Evolutionary conservation across 768 basidiomycete species (phyloP).

Genomic region (Agaricus blazei): DNA sequence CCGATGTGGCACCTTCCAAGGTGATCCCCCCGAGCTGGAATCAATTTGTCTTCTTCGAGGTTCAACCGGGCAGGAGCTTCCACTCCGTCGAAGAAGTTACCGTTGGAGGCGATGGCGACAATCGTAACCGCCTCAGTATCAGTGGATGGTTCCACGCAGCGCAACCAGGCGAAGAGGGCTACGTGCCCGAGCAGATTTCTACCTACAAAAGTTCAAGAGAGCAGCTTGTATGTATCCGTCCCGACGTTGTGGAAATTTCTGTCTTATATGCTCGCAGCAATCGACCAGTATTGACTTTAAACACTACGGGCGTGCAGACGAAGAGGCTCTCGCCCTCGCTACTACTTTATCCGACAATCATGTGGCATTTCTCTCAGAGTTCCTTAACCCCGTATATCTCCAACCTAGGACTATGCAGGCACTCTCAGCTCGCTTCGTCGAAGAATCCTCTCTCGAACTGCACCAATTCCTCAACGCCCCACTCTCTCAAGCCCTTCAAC

Average conservation of each 20-base stretch:
- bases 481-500: slow-evolving; percentile 64
- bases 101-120: slow-evolving; percentile 69
- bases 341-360: slow-evolving; percentile 52
- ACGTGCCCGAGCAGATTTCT: slow-evolving; percentile 44
- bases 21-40: slow-evolving; percentile 81
- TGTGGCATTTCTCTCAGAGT: slow-evolving; percentile 71
- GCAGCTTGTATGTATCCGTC: slow-evolving; percentile 70
- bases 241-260: slow-evolving; percentile 1
- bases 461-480: slow-evolving; percentile 76
- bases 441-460: slow-evolving; percentile 84
- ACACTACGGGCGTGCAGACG: slow-evolving; percentile 40
- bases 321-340: slow-evolving; percentile 42
- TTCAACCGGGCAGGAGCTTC: slow-evolving; percentile 94
- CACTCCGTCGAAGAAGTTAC: slow-evolving; percentile 97
- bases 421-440: slow-evolving; percentile 74
- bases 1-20: slow-evolving; percentile 58
- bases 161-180: slow-evolving; percentile 87
- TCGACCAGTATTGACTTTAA: slow-evolving; percentile 60
- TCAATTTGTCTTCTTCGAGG: slow-evolving; percentile 83
- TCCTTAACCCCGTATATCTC: slow-evolving; percentile 89
- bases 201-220: slow-evolving; percentile 79
- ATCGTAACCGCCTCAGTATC: slow-evolving; percentile 75
- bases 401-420: slow-evolving; percentile 74
- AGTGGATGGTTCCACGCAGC: slow-evolving; percentile 98
- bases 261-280: slow-evolving; percentile 33